These are phyloP conservation scores for Panus rudis DNA, from an alignment of 768 basidiomycete genomes.

Conservation along the genomic window DNA sequence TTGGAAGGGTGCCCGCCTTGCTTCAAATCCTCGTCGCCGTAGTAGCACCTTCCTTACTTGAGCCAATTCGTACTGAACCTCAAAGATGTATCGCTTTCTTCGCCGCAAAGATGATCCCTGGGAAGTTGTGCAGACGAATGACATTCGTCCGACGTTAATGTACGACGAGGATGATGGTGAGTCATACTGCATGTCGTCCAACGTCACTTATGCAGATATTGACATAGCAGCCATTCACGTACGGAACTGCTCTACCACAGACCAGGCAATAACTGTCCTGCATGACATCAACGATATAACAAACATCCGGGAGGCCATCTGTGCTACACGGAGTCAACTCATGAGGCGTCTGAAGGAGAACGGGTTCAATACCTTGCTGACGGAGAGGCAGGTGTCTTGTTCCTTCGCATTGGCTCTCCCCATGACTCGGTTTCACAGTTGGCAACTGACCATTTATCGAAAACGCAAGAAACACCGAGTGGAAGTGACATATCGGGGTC, in stretches of 20 bases:
- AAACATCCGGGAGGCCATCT: constrained; percentile 43
- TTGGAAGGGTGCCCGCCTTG: no score
- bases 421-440: constrained; percentile 33
- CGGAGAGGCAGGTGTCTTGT: constrained; percentile 51
- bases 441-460: constrained; percentile 60
- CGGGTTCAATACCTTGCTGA: constrained; percentile 56
- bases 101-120: constrained; percentile 53
- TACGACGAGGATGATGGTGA: constrained; percentile 55
- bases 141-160: constrained; percentile 57
- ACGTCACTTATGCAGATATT: background rate
- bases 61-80: no score
- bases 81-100: no score
- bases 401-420: background rate
- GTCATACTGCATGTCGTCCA: constrained; percentile 14
- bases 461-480: constrained; percentile 56
- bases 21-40: constrained; percentile 7
- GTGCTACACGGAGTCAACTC: constrained; percentile 62
- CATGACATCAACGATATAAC: constrained; percentile 35
- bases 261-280: constrained; percentile 45
- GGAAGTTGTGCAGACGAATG: constrained; percentile 69
- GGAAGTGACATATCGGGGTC: constrained; percentile 62
- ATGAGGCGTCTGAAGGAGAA: constrained; percentile 45
- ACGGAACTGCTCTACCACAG: no score
- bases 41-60: no score
- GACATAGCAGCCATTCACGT: no score